phyloP scores from a whole-genome alignment of 495 filamentous ascomycete species.

The Venustampulla echinocandica region DNA sequence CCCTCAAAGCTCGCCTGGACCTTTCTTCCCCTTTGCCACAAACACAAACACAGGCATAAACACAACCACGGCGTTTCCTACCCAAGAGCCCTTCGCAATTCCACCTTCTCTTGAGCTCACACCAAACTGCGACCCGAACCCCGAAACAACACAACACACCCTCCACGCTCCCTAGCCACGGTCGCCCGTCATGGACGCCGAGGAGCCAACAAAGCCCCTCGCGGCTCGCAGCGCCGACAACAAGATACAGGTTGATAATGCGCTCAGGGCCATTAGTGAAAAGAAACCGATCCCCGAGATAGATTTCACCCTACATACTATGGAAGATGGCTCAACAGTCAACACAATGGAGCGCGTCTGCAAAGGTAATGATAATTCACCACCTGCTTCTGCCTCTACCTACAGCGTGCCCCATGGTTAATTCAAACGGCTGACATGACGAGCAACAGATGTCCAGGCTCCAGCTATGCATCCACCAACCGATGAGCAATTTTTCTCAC shows the following conservation, averaged over 20 bases:
- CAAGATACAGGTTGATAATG: conserved; percentile 49
- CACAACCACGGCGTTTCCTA: neutral
- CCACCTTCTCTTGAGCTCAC: no score
- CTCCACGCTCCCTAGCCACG: no score
- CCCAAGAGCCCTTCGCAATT: no score
- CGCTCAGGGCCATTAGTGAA: conserved; percentile 73
- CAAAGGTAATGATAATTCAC: conserved; percentile 60
- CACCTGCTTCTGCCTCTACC: neutral
- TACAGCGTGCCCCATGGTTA: neutral
- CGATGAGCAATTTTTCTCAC: conserved; percentile 65
- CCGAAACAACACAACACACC: neutral
- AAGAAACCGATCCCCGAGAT: conserved; percentile 96
- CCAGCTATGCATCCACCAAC: conserved; percentile 85
- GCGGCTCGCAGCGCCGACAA: conserved; percentile 3
- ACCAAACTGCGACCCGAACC: neutral
- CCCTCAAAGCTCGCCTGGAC: no score
- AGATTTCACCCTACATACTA: conserved; percentile 93
- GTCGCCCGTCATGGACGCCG: conserved; percentile 20
- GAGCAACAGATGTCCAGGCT: conserved; percentile 76
- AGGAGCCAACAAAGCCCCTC: conserved; percentile 4
- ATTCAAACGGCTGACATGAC: neutral
- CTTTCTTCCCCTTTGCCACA: no score
- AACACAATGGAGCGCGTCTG: conserved; percentile 92
- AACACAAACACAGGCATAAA: neutral
- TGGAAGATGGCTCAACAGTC: conserved; percentile 94